A percentile compares a stretch with the other conserved stretches of the same genome.
These are phyloP conservation scores for Geotrichum fermentans DNA, from an alignment of 1,139 yeast species.

Conservation along the genomic window DNA sequence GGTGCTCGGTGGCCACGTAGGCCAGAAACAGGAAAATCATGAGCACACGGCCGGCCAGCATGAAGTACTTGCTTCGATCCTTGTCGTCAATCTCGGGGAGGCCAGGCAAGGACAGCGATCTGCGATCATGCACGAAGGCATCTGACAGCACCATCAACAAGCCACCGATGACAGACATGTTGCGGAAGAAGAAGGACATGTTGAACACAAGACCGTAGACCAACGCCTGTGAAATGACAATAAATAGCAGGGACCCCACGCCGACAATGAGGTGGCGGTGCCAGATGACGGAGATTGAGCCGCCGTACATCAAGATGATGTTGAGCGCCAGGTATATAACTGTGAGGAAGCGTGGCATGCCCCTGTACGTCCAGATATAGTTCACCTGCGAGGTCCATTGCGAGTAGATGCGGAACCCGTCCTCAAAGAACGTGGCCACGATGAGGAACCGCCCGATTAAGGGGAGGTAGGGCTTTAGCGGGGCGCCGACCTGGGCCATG, in stretches of 20 bases:
- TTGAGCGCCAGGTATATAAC: constrained; percentile 60
- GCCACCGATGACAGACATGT: constrained; percentile 90
- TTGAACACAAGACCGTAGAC: constrained; percentile 86
- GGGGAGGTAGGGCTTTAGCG: constrained; percentile 50
- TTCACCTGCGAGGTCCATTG: constrained; percentile 93
- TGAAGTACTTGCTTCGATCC: constrained; percentile 77
- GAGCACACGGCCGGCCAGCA: constrained; percentile 83
- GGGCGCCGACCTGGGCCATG: constrained; percentile 38
- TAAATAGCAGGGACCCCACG: constrained; percentile 62
- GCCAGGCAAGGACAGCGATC: constrained; percentile 78
- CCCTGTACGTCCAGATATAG: constrained; percentile 76
- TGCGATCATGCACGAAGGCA: constrained; percentile 72
- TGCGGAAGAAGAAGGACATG: constrained; percentile 74
- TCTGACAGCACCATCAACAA: constrained; percentile 84
- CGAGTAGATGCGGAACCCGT: constrained; percentile 71
- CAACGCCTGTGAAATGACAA: constrained; percentile 78
- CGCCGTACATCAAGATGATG: constrained; percentile 63
- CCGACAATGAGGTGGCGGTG: constrained; percentile 70
- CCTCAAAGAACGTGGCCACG: constrained; percentile 93
- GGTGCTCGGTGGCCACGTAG: constrained; percentile 71
- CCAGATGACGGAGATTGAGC: constrained; percentile 67
- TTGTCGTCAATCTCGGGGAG: constrained; percentile 81
- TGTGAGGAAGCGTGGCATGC: constrained; percentile 72
- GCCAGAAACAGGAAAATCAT: constrained; percentile 82
- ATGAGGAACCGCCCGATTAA: constrained; percentile 83